Percentiles rank a stretch among this genome's conserved stretches.
phyloP scores from a whole-genome alignment of 2,329 filamentous ascomycete genomes.

The Orbilia oligospora region DNA sequence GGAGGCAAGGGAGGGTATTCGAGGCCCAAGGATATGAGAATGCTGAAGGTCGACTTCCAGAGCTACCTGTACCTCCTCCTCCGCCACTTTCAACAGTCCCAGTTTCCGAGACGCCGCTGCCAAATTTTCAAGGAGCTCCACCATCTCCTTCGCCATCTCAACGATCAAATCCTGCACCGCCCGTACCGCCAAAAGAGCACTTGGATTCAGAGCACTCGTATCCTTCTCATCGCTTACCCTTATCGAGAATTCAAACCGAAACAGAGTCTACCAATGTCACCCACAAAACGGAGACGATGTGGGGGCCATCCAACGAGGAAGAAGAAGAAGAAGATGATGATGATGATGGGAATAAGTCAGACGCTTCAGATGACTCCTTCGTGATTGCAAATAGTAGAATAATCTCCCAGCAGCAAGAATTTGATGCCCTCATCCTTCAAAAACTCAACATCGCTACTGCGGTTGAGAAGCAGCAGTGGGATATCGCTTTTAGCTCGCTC shows the following conservation, averaged over 20 bases:
- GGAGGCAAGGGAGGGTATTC: neutral
- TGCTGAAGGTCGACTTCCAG: neutral
- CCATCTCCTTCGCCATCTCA: neutral
- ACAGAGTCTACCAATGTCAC: neutral
- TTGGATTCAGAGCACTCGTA: neutral
- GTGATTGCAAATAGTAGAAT: neutral
- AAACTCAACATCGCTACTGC: neutral
- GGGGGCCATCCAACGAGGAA: neutral
- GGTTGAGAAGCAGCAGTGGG: neutral
- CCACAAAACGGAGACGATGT: neutral
- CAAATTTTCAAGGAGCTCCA: neutral
- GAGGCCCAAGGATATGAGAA: neutral
- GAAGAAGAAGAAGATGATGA: no score
- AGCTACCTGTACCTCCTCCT: neutral
- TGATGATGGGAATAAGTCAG: neutral
- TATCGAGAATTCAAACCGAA: neutral
- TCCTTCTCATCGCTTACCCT: neutral
- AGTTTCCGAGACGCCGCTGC: neutral
- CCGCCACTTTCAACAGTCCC: neutral
- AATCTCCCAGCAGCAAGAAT: neutral
- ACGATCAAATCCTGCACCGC: neutral
- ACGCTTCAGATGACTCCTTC: constrained; percentile 30
- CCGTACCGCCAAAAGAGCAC: neutral
- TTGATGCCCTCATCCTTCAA: neutral
- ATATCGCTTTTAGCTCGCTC: neutral